Evolutionary conservation across 768 basidiomycete genomes (phyloP), one percentile per base, ranked within the genome.

Genomic region (Boletus barrowsii): DNA sequence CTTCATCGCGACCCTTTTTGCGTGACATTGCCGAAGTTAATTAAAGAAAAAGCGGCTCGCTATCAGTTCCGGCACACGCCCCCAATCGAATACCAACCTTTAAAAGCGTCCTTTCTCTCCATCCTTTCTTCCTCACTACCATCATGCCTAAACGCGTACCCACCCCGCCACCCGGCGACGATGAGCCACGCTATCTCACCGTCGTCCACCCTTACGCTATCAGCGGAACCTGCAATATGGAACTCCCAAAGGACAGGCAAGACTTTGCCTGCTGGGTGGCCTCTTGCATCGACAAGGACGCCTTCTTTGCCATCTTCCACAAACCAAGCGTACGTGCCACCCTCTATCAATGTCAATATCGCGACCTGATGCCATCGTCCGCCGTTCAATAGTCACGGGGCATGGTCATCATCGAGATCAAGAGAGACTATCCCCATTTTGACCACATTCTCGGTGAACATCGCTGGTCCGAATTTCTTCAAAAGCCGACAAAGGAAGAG

Each of bases 321-420:
- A 79, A 78, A 49, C 79, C 79, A 0, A 63, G 68, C 24, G 78
- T 80, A 58, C 51, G 77, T 74, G 3, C 33, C 18, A 22, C 17
- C 8, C n/a, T 35, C 20, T 10, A n/a, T 36, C 37, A 17, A n/a
- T 24, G 4, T 22, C 35, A 15, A 14, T 3, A 4, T 43, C 32
- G 3, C 11, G 4, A 50, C 52, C 54, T 57, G 47, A 59, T 33
- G 33, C 33, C 33, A 33, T 33, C 4, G 26, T 26, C 45, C 35
- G 18, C 32, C 45, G 6, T 35, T 30, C 3, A 10, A 37, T 26
- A 77, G 76, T 74, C 79, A 1, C 76, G 72, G 10, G 75, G 68
- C 47, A 77, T 74, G 70, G 69, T 80, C 42, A 73, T 80, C 47
- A 66, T 80, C 54, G 79, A 79, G 42, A 61, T 80, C 26, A 65